These are phyloP conservation scores for Chalciporus sphaerocephalus DNA, from an alignment of 768 basidiomycete species.

Conservation along the genomic window DNA sequence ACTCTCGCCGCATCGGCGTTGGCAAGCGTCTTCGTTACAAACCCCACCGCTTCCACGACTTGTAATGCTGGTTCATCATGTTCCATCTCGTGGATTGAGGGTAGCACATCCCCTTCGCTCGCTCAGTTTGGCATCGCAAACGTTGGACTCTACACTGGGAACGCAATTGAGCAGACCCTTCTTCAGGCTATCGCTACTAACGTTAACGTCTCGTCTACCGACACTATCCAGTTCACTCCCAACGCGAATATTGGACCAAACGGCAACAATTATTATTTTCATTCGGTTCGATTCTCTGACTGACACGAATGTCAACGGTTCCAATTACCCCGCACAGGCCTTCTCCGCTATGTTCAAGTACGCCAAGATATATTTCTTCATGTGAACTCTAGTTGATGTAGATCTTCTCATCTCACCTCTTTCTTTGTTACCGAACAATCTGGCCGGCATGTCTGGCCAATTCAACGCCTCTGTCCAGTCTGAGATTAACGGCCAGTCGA, in stretches of 20 bases:
- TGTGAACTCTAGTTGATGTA: neutral
- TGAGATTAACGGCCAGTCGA: constrained; percentile 59
- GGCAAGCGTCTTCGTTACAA: constrained; percentile 59
- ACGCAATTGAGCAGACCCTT: constrained; percentile 55
- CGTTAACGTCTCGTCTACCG: constrained; percentile 49
- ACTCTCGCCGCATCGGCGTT: constrained; percentile 50
- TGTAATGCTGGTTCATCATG: constrained; percentile 48
- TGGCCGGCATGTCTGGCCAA: constrained; percentile 65
- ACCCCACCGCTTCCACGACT: constrained; percentile 43
- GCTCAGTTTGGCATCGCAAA: constrained; percentile 45
- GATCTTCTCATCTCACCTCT: no score
- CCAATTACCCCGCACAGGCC: constrained; percentile 55
- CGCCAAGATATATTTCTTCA: constrained; percentile 16
- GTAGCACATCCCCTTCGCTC: constrained; percentile 44
- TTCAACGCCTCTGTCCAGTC: constrained; percentile 55
- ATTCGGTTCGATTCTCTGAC: constrained; percentile 64
- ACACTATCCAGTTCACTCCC: constrained; percentile 49
- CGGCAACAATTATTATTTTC: constrained; percentile 57
- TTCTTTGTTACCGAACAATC: constrained; percentile 33
- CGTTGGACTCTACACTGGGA: constrained; percentile 63
- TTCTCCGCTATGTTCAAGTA: constrained; percentile 81
- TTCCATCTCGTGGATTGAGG: constrained; percentile 59
- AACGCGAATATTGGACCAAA: constrained; percentile 52
- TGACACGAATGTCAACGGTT: constrained; percentile 47
- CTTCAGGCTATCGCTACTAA: constrained; percentile 48